Evolutionary conservation across 148 eudicot genomes (phyloP).

Genomic region (Rhododendron molle): DNA sequence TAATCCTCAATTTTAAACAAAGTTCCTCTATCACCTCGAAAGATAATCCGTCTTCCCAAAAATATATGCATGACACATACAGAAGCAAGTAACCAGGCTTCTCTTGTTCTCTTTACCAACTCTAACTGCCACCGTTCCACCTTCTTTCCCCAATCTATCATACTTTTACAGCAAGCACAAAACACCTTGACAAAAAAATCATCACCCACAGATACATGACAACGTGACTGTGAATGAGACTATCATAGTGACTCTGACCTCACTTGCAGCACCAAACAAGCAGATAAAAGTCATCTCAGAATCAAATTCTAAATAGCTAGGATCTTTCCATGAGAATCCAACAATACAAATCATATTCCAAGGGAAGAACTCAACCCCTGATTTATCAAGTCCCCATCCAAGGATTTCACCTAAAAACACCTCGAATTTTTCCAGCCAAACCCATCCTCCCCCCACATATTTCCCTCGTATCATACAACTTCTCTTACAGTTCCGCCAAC

Average conservation of each 20-base stretch:
- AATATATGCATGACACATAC: neutral
- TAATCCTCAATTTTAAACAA: neutral
- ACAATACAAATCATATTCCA: neutral
- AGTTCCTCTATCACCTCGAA: neutral
- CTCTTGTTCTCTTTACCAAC: neutral
- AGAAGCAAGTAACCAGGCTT: neutral
- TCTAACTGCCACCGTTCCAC: neutral
- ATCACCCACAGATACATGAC: neutral
- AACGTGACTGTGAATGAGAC: neutral
- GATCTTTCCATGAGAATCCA: neutral
- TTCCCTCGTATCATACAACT: neutral
- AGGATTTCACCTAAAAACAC: constrained; percentile 4
- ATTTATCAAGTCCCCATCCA: neutral
- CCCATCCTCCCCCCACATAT: neutral
- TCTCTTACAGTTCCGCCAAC: neutral
- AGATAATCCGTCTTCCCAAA: neutral
- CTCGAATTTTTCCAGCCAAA: neutral
- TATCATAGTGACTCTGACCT: neutral
- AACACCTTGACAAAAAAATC: neutral
- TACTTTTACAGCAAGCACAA: neutral
- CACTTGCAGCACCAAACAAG: neutral
- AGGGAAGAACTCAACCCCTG: neutral
- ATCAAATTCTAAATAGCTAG: neutral
- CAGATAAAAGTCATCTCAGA: neutral
- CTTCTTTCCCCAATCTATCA: neutral